Conservation (phyloP, 139 green algal species). For the Diplosphaera chodatii region DNA sequence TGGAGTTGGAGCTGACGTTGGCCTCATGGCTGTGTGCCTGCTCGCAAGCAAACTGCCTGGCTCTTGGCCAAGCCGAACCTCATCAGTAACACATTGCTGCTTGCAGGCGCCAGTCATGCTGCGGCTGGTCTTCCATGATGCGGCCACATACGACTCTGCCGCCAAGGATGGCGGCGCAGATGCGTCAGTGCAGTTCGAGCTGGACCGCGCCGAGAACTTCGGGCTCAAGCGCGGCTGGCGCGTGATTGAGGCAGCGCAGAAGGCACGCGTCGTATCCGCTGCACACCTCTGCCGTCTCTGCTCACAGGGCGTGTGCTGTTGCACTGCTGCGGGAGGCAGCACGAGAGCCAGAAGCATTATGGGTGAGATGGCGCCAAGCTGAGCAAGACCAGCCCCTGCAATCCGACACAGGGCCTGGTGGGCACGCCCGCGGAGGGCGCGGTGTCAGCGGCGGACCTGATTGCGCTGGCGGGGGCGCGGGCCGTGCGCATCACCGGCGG, state of each 20-base stretch:
- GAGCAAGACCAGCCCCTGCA: no score
- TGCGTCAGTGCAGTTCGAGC: slow-evolving; percentile 73
- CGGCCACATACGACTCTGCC: slow-evolving; percentile 51
- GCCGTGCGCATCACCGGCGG: slow-evolving; percentile 63
- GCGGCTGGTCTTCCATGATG: slow-evolving; percentile 83
- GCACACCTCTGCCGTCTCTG: no score
- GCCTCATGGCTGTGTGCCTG: no score
- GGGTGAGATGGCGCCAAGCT: no score
- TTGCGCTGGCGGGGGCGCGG: slow-evolving; percentile 63
- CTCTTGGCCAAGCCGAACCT: no score
- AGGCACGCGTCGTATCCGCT: no score
- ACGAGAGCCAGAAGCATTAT: no score
- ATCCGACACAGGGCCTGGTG: slow-evolving; percentile 32
- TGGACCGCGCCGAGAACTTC: slow-evolving; percentile 78
- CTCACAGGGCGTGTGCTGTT: no score
- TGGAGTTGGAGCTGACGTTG: no score
- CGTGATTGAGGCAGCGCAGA: slow-evolving; percentile 32
- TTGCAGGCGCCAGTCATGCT: slow-evolving; percentile 65
- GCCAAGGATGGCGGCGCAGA: slow-evolving; percentile 71
- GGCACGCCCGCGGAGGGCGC: slow-evolving; percentile 46
- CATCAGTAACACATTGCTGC: no score
- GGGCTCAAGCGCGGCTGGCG: slow-evolving; percentile 71
- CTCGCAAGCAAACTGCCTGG: no score
- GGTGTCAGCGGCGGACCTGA: slow-evolving; percentile 66
- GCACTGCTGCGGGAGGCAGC: no score